phyloP scores from a whole-genome alignment of 306 rosid genomes.

The Delonix regia region DNA sequence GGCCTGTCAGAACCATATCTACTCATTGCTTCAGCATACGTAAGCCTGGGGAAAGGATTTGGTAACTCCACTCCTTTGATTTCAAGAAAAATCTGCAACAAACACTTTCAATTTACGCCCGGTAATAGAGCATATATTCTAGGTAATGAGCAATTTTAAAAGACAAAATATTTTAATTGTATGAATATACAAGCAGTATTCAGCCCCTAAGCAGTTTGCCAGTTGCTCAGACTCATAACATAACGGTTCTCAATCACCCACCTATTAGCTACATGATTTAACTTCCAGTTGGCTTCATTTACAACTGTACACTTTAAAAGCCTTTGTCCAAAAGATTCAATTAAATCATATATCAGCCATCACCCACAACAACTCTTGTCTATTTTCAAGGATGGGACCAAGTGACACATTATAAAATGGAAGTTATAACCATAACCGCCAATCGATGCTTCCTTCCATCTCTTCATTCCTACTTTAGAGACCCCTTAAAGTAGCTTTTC shows the following conservation, averaged over 20 bases:
- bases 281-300: background rate
- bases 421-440: background rate
- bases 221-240: background rate
- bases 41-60: constrained; percentile 92
- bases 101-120: constrained; percentile 24
- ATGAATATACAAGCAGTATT: background rate
- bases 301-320: background rate
- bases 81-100: constrained; percentile 85
- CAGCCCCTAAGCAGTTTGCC: background rate
- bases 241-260: background rate
- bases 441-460: background rate
- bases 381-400: constrained; percentile 3
- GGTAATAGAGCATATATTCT: constrained; percentile 10
- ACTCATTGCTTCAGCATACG: constrained; percentile 94
- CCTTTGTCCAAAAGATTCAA: background rate
- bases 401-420: background rate
- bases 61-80: constrained; percentile 82
- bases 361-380: background rate
- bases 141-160: constrained; percentile 24
- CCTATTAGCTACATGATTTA: background rate
- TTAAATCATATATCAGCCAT: background rate
- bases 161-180: background rate
- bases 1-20: constrained; percentile 93
- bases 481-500: background rate
- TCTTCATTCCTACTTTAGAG: background rate